phyloP scores from a whole-genome alignment of 2,329 filamentous ascomycete genomes.

The Scedosporium boydii region DNA sequence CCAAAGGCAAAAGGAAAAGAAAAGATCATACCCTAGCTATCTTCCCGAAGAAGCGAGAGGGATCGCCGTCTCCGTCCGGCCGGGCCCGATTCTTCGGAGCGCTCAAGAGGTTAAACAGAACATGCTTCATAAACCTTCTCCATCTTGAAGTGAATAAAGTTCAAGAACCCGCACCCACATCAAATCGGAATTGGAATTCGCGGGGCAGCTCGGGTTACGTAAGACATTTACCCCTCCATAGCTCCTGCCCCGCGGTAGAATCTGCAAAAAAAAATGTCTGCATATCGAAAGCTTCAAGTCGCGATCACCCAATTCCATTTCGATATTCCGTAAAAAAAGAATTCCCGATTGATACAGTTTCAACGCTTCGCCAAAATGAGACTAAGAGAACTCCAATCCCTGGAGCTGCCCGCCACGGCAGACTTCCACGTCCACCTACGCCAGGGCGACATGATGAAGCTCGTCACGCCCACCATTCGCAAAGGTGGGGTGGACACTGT shows the following conservation, averaged over 20 bases:
- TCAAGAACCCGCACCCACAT: too few species aligned
- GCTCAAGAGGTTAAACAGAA: too few species aligned
- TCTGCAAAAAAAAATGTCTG: neutral
- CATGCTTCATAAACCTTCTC: too few species aligned
- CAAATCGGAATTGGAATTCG: neutral
- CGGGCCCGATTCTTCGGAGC: too few species aligned
- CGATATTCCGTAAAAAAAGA: neutral
- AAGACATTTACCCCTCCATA: neutral
- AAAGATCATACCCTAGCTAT: too few species aligned
- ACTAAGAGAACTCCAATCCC: conserved; percentile 21
- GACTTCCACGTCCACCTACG: conserved; percentile 66
- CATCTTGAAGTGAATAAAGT: too few species aligned
- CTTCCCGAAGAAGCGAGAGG: too few species aligned
- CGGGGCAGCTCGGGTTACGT: neutral
- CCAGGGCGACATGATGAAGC: conserved; percentile 54
- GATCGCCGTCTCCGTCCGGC: too few species aligned
- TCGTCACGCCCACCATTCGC: conserved; percentile 40
- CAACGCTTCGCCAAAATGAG: conserved; percentile 19
- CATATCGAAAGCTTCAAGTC: neutral
- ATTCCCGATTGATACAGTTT: neutral
- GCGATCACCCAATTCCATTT: neutral
- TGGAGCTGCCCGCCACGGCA: conserved; percentile 53
- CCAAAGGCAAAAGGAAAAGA: too few species aligned
- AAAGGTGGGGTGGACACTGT: conserved; percentile 57
- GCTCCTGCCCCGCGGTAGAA: neutral